Base-by-base conservation (phyloP, 352 stramenopile genomes). In the Blastocystis sp. region DNA sequence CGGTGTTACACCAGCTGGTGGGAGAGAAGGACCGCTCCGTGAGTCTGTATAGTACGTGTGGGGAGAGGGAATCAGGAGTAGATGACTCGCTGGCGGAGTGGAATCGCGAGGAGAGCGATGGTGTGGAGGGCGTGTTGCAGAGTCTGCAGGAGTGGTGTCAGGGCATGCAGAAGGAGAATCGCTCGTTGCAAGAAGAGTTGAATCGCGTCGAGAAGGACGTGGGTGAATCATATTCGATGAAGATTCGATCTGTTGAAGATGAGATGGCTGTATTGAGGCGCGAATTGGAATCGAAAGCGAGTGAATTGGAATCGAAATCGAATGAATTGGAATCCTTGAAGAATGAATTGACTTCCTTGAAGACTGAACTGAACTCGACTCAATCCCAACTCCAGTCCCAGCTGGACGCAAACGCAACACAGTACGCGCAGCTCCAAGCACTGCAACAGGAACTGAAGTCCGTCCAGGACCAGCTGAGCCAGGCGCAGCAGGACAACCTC, bases 111-210 rank as follows among this genome's bases (percentile, higher is more conserved):
- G 45, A 55, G 45, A 55, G 16, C 6, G 16, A 16, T 16, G 45
- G 16, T 6, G 45, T 55, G 45, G 45, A 55, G 45, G 45, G 45
- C 45, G 41, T 35, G 69, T 63, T 62, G 37, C 19, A 62, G 69
- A 62, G 26, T 80, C 41, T 80, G 26, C 37, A 80, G 21, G 9
- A n/a, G 26, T 80, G 69, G 69, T 31, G 69, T 6, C 69, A 80
- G 37, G 29, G 41, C 24, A 60, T 63, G 16, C 45, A 59, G 31
- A 10, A 10, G 10, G 69, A 80, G 69, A 80, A 80, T n/a, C 39
- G 29, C 9, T 62, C 31, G 6, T 39, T 80, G 16, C 69, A 62
- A 10, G 31, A 62, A 12, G 21, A 80, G 69, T 24, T 62, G 3
- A 29, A 6, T 6, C 45, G 45, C 16, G 45, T 6, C 16, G 6